phyloP scores from a whole-genome alignment of 768 basidiomycete species.

The Mycena vulgaris region DNA sequence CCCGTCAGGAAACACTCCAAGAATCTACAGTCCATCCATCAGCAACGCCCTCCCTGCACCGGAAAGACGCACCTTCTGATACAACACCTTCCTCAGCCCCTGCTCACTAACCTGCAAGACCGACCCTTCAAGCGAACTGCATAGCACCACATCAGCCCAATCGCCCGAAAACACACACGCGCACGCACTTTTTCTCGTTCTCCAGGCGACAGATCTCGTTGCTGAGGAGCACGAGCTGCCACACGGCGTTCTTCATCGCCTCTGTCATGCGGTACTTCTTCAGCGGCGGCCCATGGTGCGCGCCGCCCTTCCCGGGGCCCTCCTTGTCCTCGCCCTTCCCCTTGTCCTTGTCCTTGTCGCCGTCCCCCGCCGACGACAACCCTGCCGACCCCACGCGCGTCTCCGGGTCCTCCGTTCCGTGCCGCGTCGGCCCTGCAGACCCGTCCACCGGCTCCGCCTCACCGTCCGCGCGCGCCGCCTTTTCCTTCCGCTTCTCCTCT shows the following conservation, averaged over 20 bases:
- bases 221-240: constrained; percentile 85
- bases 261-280: constrained; percentile 89
- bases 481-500: no score
- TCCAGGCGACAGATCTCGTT: constrained; percentile 83
- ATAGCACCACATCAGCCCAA: constrained; percentile 9
- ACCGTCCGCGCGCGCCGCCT: no score
- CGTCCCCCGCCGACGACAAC: constrained; percentile 34
- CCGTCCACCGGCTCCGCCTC: constrained; percentile 47
- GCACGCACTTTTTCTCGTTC: constrained; percentile 61
- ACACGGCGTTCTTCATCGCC: constrained; percentile 83
- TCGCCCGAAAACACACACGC: constrained; percentile 3
- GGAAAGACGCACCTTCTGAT: constrained; percentile 73
- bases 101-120: constrained; percentile 86
- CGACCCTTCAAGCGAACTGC: constrained; percentile 73
- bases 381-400: constrained; percentile 36
- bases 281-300: constrained; percentile 72
- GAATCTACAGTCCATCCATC: constrained; percentile 66
- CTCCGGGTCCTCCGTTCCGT: constrained; percentile 65
- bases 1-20: constrained; percentile 84
- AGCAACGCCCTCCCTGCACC: background rate
- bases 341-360: constrained; percentile 40
- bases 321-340: constrained; percentile 51
- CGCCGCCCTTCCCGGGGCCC: constrained; percentile 43
- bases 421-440: constrained; percentile 58
- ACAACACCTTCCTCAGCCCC: constrained; percentile 82